These are phyloP conservation scores for Naumovozyma baii DNA, from an alignment of 805 yeast genomes.

Conservation along the genomic window DNA sequence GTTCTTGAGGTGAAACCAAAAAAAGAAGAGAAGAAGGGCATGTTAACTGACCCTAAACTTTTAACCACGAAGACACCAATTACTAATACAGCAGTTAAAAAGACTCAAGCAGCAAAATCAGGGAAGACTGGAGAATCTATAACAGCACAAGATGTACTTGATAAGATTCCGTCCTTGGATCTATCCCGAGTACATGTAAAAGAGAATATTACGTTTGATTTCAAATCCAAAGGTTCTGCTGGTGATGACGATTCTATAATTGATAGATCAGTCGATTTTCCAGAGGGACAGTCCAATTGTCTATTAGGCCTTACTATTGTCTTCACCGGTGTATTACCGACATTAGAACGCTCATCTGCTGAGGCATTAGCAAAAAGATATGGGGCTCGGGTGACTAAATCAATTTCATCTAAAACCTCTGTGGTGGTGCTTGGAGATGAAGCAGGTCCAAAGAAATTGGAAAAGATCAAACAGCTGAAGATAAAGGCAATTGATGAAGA, in stretches of 20 bases:
- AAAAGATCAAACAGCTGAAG: slow-evolving; percentile 59
- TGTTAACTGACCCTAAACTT: too few relatives aligned
- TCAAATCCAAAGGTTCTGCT: slow-evolving; percentile 36
- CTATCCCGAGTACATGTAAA: slow-evolving; percentile 43
- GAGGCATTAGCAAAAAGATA: slow-evolving; percentile 71
- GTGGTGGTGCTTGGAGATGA: slow-evolving; percentile 88
- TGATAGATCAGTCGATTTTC: slow-evolving; percentile 37
- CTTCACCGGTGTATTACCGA: slow-evolving; percentile 83
- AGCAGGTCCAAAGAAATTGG: slow-evolving; percentile 93
- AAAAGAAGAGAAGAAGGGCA: neutral
- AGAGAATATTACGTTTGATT: slow-evolving; percentile 46
- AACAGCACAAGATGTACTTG: slow-evolving; percentile 32
- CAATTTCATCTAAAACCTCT: slow-evolving; percentile 77
- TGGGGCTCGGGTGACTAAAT: slow-evolving; percentile 84
- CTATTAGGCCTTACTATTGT: slow-evolving; percentile 82
- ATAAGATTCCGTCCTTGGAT: slow-evolving; percentile 65
- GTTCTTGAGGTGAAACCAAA: neutral
- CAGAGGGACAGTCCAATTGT: slow-evolving; percentile 80
- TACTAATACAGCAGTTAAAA: too few relatives aligned
- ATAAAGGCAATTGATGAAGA: slow-evolving; percentile 80
- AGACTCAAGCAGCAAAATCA: neutral
- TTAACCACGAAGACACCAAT: too few relatives aligned
- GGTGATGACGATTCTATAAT: slow-evolving; percentile 16
- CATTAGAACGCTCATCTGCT: slow-evolving; percentile 63
- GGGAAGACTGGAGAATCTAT: neutral